Evolutionary conservation across 208 protist genomes (phyloP).

Genomic region (Wallacemonas sp.): DNA sequence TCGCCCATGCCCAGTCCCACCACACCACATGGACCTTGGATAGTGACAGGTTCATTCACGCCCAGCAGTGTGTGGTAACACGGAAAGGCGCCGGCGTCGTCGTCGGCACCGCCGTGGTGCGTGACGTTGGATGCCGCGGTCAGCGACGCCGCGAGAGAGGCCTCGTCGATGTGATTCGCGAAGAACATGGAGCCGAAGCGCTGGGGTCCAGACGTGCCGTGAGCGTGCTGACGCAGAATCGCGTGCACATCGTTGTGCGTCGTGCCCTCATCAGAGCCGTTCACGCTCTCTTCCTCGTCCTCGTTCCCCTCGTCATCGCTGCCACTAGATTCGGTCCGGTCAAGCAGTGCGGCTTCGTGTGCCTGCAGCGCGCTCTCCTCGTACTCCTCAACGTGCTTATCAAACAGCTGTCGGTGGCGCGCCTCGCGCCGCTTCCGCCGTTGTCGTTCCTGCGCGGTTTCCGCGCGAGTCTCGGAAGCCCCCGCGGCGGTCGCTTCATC

Average conservation of each 20-base stretch:
- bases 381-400: slow-evolving; percentile 29
- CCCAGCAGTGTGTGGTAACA: slow-evolving; percentile 76
- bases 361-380: slow-evolving; percentile 19
- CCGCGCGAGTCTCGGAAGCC: neutral
- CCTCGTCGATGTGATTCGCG: slow-evolving; percentile 40
- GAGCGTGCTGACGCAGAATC: neutral
- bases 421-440: slow-evolving; percentile 1
- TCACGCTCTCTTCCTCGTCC: slow-evolving; percentile 1
- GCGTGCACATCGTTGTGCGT: neutral
- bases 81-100: slow-evolving; percentile 5
- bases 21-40: slow-evolving; percentile 74
- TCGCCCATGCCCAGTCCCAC: slow-evolving; percentile 74
- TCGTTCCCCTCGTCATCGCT: neutral
- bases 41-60: slow-evolving; percentile 43
- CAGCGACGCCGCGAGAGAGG: neutral
- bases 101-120: neutral
- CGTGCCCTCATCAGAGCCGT: neutral
- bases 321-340: neutral
- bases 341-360: slow-evolving; percentile 2
- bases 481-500: neutral
- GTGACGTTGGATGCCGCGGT: neutral
- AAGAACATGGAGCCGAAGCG: slow-evolving; percentile 55
- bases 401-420: slow-evolving; percentile 15
- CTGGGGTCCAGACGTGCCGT: slow-evolving; percentile 21
- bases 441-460: neutral